These are phyloP conservation scores for Peronospora farinosa DNA, from an alignment of 352 stramenopile species.

Conservation along the genomic window DNA sequence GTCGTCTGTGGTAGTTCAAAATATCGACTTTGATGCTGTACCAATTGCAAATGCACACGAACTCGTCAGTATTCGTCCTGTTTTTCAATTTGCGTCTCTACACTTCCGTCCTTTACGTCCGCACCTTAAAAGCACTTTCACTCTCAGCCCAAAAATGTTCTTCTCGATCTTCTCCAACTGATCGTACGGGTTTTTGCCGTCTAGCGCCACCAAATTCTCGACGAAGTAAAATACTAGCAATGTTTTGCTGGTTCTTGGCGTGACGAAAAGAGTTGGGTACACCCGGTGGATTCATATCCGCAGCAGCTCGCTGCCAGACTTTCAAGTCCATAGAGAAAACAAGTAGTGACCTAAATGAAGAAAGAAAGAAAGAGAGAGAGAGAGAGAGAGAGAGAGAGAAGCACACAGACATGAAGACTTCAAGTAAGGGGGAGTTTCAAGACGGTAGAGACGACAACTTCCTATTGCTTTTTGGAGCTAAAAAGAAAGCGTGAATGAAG, in stretches of 20 bases:
- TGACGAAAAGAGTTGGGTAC: constrained; percentile 73
- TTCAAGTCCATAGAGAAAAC: constrained; percentile 35
- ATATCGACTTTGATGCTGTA: constrained; percentile 77
- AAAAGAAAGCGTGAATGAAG: not conserved
- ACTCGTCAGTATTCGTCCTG: constrained; percentile 1
- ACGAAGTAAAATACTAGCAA: constrained; percentile 52
- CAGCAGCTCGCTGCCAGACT: constrained; percentile 66
- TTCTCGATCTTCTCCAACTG: constrained; percentile 38
- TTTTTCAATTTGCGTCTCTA: not conserved
- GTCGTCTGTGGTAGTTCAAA: constrained; percentile 81
- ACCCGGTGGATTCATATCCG: constrained; percentile 59
- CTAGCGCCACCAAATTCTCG: constrained; percentile 47
- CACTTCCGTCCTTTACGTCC: not conserved
- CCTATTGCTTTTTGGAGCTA: not conserved
- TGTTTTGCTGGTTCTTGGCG: constrained; percentile 59
- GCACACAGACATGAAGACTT: not conserved
- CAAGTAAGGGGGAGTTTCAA: constrained; percentile 18
- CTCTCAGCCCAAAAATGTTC: constrained; percentile 79
- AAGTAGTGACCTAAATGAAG: not conserved
- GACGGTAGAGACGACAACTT: constrained; percentile 3
- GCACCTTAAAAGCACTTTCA: constrained; percentile 70
- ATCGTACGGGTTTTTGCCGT: constrained; percentile 37
- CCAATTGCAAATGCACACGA: not conserved
- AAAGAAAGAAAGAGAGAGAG: too few species aligned
- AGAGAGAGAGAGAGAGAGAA: not conserved